These are phyloP conservation scores for Populus hybrid DNA, from an alignment of 441 rosid species.

Conservation along the genomic window DNA sequence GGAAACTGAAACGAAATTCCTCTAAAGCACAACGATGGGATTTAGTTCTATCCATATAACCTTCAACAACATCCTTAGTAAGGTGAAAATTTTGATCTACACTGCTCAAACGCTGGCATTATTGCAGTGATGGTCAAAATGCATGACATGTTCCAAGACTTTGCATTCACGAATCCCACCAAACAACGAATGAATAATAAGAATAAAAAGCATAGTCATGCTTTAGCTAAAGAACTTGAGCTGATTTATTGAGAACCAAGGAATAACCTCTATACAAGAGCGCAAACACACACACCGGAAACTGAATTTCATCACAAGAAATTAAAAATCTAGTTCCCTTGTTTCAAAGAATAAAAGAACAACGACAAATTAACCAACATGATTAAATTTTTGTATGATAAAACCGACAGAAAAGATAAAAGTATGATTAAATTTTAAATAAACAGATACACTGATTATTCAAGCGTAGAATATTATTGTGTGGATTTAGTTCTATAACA, in stretches of 20 bases:
- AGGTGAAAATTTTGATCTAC: background rate
- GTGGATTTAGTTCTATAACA: background rate
- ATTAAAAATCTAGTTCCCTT: background rate
- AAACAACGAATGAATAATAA: background rate
- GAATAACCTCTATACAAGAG: background rate
- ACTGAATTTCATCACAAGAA: background rate
- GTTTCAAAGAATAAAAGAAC: background rate
- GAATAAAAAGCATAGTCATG: background rate
- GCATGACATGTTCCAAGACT: background rate
- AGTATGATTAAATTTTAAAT: background rate
- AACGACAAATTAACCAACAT: background rate
- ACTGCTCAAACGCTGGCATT: background rate
- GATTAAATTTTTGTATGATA: background rate
- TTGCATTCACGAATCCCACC: background rate
- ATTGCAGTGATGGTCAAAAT: background rate
- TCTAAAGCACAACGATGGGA: background rate
- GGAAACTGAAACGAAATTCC: background rate
- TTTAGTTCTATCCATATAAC: background rate
- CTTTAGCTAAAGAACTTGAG: background rate
- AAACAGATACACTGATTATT: background rate
- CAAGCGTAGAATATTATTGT: background rate
- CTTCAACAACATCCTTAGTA: background rate
- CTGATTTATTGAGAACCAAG: background rate
- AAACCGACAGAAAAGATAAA: too few relatives aligned
- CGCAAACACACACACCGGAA: background rate